A percentile compares a stretch with the other conserved stretches of the same genome.
Evolutionary conservation across 768 basidiomycete species (phyloP).

Genomic region (Daedalea quercina): DNA sequence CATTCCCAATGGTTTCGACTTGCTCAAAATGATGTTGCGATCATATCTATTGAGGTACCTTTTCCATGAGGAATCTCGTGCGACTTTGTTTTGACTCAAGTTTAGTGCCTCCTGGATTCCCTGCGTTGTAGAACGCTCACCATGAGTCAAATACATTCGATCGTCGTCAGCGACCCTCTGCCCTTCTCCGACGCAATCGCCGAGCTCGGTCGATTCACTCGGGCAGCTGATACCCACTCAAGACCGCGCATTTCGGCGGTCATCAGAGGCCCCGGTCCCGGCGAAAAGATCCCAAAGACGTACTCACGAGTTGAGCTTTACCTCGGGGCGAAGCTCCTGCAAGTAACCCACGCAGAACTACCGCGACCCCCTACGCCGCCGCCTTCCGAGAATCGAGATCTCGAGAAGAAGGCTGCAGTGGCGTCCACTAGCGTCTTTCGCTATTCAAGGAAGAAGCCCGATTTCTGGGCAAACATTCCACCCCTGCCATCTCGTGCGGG

Average conservation of each 20-base stretch:
- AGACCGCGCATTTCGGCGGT: neutral
- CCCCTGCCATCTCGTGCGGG: neutral
- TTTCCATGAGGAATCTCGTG: slow-evolving; percentile 1
- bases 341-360: neutral
- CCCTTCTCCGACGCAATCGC: slow-evolving; percentile 26
- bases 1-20: slow-evolving; percentile 20
- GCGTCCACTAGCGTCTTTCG: slow-evolving; percentile 35
- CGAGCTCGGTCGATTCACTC: slow-evolving; percentile 16
- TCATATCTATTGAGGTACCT: slow-evolving; percentile 33
- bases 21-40: slow-evolving; percentile 28
- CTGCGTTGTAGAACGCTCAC: slow-evolving; percentile 30
- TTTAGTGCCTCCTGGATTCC: slow-evolving; percentile 35
- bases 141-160: slow-evolving; percentile 36
- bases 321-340: neutral
- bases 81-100: neutral
- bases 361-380: slow-evolving; percentile 10
- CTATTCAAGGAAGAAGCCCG: slow-evolving; percentile 54
- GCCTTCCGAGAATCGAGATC: neutral
- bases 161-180: slow-evolving; percentile 37
- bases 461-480: slow-evolving; percentile 54
- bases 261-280: neutral
- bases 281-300: neutral
- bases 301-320: neutral
- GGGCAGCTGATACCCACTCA: neutral
- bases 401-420: slow-evolving; percentile 5